Conservation (phyloP, 768 basidiomycete genomes). For the Naganishia kalamii region DNA sequence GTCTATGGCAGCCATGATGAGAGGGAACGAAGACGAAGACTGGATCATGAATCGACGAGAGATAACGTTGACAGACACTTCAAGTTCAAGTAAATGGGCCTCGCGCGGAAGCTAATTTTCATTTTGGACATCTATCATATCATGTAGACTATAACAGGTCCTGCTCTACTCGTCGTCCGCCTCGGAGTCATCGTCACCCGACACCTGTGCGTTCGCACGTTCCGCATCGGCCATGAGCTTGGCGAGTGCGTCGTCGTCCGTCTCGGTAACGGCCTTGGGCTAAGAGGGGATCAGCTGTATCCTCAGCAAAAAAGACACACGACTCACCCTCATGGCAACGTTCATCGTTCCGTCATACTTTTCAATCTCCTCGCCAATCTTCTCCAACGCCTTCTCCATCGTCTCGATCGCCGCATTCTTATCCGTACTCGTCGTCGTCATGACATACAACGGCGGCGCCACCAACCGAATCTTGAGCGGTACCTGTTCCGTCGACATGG, state of each 20-base stretch:
- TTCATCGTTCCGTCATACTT: conserved; percentile 75
- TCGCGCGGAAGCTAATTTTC: conserved; percentile 6
- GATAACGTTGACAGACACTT: neutral
- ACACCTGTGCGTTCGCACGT: conserved; percentile 90
- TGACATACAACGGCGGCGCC: conserved; percentile 90
- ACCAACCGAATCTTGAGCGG: conserved; percentile 97
- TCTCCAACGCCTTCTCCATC: conserved; percentile 86
- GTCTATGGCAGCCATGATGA: conserved; percentile 40
- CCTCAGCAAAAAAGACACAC: neutral
- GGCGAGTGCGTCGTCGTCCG: conserved; percentile 93
- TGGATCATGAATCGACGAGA: neutral
- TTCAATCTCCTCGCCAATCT: conserved; percentile 77
- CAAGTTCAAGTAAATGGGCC: too few relatives aligned
- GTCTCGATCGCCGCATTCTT: conserved; percentile 87
- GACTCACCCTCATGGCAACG: conserved; percentile 88
- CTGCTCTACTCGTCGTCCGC: conserved; percentile 39
- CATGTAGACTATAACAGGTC: neutral
- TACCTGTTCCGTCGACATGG: conserved; percentile 72
- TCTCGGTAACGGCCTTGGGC: conserved; percentile 97
- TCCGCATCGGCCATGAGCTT: conserved; percentile 93
- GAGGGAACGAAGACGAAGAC: neutral
- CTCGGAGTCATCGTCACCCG: conserved; percentile 82
- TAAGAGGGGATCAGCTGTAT: conserved; percentile 40
- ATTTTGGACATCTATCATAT: neutral
- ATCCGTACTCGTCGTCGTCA: conserved; percentile 93